Evolutionary conservation across 805 yeast genomes (phyloP).

Genomic region (Sungouiozyma intestinalis): DNA sequence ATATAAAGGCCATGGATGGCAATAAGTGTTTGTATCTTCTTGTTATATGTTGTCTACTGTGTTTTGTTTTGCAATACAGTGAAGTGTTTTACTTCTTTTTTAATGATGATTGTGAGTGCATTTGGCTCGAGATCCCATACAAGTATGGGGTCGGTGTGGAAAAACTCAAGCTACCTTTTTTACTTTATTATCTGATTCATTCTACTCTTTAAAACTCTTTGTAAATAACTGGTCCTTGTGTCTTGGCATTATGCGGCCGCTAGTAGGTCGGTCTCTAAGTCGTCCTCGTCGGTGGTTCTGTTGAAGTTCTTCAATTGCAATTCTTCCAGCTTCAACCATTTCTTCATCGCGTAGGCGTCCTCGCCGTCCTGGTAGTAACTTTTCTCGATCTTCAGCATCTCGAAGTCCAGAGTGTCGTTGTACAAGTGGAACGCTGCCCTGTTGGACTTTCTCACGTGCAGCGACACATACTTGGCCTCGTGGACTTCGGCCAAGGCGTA

Average conservation of each 20-base stretch:
- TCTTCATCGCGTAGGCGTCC: constrained; percentile 93
- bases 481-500: constrained; percentile 74
- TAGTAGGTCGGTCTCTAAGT: constrained; percentile 39
- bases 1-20: background rate
- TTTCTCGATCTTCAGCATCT: constrained; percentile 70
- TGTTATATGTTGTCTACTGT: background rate
- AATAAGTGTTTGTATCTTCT: background rate
- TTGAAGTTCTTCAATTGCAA: constrained; percentile 44
- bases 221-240: background rate
- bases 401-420: constrained; percentile 73
- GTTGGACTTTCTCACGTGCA: constrained; percentile 90
- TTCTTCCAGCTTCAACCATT: constrained; percentile 49
- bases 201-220: background rate
- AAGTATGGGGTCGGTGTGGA: constrained; percentile 81
- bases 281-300: constrained; percentile 37
- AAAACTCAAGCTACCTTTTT: constrained; percentile 94
- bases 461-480: constrained; percentile 70
- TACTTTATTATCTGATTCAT: constrained; percentile 46
- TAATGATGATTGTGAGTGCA: constrained; percentile 94
- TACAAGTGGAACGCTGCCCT: constrained; percentile 90
- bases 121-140: constrained; percentile 88
- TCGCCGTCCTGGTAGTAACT: constrained; percentile 96
- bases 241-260: constrained; percentile 16
- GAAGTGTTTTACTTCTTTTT: constrained; percentile 29
- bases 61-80: constrained; percentile 5